Base-by-base conservation (phyloP, 345 rosid genomes). In the Gossypium stocksii region DNA sequence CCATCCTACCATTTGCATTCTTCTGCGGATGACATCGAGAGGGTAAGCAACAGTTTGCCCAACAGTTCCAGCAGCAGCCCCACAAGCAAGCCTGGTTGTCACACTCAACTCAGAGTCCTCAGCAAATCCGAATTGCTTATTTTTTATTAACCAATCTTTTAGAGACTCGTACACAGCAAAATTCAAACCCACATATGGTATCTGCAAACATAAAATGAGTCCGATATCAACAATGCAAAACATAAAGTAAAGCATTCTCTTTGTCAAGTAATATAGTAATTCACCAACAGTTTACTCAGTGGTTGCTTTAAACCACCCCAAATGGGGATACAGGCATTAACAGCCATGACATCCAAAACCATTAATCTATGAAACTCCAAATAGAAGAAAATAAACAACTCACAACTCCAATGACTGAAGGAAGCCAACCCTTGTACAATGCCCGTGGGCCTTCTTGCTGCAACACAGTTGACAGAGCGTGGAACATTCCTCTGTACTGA, bases 1-100 rank as follows among this genome's bases (percentile, higher is more conserved):
- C 99, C 98, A 96, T 52, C 99, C 99, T 8, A 85, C 98, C 99
- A 93, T 96, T 80, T 96, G 97, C 99, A 93, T 93, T 85, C 98
- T 90, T 80, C 98, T 87, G 51, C 99, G 92, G 34, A 96, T 88
- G 74, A 96, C 98, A 84, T 96, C 99, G 5, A 93, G 95, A 60
- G 99, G 98, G 73, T 96, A 96, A 66, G 99, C 99, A 77, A 96
- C 86, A 25, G 99, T 96, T 87, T 96, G 98, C 48, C 99, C 99
- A 70, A 91, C 80, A 66, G 99, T 93, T 84, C 98, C 99, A 70
- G 99, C 99, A 64, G 86, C 85, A 78, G 99, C 99, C 22, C 98
- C 98, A 81, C 99, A 96, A 8, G 93, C 93, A 69, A 96, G 97
- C 80, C 97, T 93, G 58, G 97, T 96, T 0, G 83, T 72, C 77